Evolutionary conservation across 1,139 yeast genomes (phyloP), one percentile per base, ranked within the genome.

Genomic region (Nadsonia starkeyi-henricii): DNA sequence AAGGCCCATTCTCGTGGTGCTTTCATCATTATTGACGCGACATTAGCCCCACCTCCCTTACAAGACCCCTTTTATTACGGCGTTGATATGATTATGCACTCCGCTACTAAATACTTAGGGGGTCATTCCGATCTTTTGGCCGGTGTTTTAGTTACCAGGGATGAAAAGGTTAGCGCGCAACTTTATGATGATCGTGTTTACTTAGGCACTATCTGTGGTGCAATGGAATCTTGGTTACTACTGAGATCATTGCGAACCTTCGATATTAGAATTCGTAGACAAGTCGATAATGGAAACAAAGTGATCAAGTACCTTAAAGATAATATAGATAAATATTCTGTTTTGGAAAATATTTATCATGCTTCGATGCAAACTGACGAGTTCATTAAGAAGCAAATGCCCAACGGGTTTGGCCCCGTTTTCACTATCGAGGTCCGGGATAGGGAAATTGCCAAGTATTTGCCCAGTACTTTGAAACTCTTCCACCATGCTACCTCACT

Each of bases 41-140:
- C 96, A 0, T 81, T 89, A 63, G 96, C 95, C 2, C 96, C 96
- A 21, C 95, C 95, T 17, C 96, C 96, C 7, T 67, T 88, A 50
- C 88, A 79, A 60, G 75, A 83, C 55, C 91, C 94, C 4, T 86
- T 85, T 66, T 70, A 73, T 42, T 81, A 74, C 56, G 95, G 91
- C 44, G 95, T 82, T 33, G 96, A 88, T 62, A 65, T 85, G 58
- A 77, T 88, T 17, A 69, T 89, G 78, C 96, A 88, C 65, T 85
- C 95, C 1, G 95, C 89, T 1, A 85, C 96, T 2, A 88, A 88
- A 62, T 89, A 79, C 65, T 81, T 86, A 61, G 96, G 95, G 39
- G 96, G 96, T 20, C 96, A 88, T 63, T 83, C 95, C n/a, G 96
- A 89, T 63, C 67, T 86, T 48, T 70, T 89, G 45, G 89, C 95